Base-by-base conservation (phyloP, 2,329 filamentous ascomycete species). In the Rutstroemia sydowiana region DNA sequence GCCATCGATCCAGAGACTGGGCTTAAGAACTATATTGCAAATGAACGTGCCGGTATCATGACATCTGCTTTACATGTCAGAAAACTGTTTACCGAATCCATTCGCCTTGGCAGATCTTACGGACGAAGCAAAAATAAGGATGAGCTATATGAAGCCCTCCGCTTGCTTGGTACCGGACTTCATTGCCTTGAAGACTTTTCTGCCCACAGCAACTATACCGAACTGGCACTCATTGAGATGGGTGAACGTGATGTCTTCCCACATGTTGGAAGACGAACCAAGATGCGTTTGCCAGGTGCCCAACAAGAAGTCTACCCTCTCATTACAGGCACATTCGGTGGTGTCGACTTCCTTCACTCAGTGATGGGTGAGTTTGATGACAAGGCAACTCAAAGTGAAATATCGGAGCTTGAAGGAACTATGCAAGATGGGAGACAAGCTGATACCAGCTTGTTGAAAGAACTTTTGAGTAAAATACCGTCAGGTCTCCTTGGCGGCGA, bases 11-110 rank as follows among this genome's bases (percentile, higher is more conserved):
- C 79, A 2, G 72, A 81, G 49, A 85, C 84, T 5, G 87, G 86
- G 61, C 75, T 95, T 71, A 97, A 97, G 73, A 93, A 91, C 68
- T 96, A 96, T 70, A 96, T 96, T 68, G 89, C 91, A 36, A 90
- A 90, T 57, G 91, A 96, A 67, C 73, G 80, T 46, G 71, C 78
- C 53, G 79, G 81, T 42, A 93, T 95, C 66, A 87, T 87, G 70
- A 95, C 87, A 41, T 95, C 88, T 45, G 86, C 90, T 52, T 74
- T 76, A 44, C 82, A 95, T 63, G 80, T 95, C 55, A 81, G 87
- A 48, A 76, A 79, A 56, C 80, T 95, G 1, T 88, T 95, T 57
- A 70, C 75, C 42, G 75, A 78, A 56, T 88, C 81, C 62, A 89
- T 95, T 61, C 77, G 92, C 61, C 80, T 93, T n/a, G 91, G 82